Conservation (phyloP, 2,329 filamentous ascomycete genomes). For the Verticillium dahliae region DNA sequence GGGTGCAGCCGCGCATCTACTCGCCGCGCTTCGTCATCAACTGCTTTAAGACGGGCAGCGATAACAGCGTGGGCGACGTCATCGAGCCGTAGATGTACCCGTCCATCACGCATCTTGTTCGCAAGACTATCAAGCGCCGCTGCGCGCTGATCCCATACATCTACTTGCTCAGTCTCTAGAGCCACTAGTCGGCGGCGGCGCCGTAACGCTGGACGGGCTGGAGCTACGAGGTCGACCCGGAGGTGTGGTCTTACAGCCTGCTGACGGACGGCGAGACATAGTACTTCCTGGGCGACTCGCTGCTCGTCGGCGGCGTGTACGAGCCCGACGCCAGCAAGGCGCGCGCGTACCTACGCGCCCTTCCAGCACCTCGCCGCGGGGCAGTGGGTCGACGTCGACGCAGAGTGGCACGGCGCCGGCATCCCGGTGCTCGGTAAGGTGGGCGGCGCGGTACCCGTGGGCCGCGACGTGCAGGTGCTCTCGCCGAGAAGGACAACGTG, state of each 20-base stretch:
- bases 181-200: conserved; percentile 53
- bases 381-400: conserved; percentile 30
- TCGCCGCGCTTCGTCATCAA: conserved; percentile 70
- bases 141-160: conserved; percentile 69
- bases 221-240: conserved; percentile 61
- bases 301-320: conserved; percentile 64
- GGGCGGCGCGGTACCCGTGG: conserved; percentile 30
- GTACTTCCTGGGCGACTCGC: conserved; percentile 64
- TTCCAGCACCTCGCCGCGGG: conserved; percentile 47
- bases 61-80: conserved; percentile 63
- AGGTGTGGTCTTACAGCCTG: conserved; percentile 56
- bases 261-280: conserved; percentile 58
- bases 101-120: conserved; percentile 54
- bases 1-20: conserved; percentile 66
- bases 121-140: conserved; percentile 60
- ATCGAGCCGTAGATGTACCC: conserved; percentile 78
- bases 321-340: conserved; percentile 47
- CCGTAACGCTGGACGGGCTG: conserved; percentile 69
- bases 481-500: conserved; percentile 28
- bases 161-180: conserved; percentile 58
- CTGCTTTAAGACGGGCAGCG: conserved; percentile 66
- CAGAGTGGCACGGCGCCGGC: conserved; percentile 33
- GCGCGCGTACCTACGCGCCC: conserved; percentile 56
- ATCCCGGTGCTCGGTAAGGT: conserved; percentile 32
- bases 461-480: conserved; percentile 27